These are phyloP conservation scores for Entomortierella chlamydospora DNA, from an alignment of 192 early-diverging fungal genomes.

Conservation along the genomic window DNA sequence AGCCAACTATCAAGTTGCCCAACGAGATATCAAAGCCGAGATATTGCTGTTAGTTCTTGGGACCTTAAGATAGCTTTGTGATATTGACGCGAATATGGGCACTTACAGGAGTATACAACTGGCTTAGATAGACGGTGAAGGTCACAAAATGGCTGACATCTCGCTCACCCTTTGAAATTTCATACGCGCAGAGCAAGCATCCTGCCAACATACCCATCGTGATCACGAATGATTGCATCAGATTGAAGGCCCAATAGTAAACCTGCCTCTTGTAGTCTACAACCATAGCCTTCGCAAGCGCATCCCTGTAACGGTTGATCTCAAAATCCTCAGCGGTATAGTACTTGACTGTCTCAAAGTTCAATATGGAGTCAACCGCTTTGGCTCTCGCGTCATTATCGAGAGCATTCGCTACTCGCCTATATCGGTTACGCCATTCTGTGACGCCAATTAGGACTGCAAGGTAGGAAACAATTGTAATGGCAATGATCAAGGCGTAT, in stretches of 20 bases:
- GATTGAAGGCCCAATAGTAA: conserved; percentile 84
- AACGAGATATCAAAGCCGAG: too few relatives aligned
- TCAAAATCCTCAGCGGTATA: conserved; percentile 94
- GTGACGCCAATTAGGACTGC: conserved; percentile 84
- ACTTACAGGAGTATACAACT: conserved; percentile 89
- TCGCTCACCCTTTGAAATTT: conserved; percentile 77
- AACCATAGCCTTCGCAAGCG: conserved; percentile 81
- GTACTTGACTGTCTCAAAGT: conserved; percentile 99
- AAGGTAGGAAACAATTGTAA: conserved; percentile 91
- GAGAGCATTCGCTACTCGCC: conserved; percentile 84
- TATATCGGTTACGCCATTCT: conserved; percentile 87
- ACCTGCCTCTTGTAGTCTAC: conserved; percentile 87
- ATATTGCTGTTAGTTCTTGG: too few relatives aligned
- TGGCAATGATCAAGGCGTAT: conserved; percentile 86
- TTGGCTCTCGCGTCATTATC: conserved; percentile 88
- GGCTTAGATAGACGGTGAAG: conserved; percentile 88
- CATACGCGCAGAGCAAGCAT: conserved; percentile 84
- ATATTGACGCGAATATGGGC: too few relatives aligned
- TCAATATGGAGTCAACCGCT: conserved; percentile 93
- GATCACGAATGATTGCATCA: conserved; percentile 90
- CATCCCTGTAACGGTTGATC: conserved; percentile 78
- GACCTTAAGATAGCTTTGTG: too few relatives aligned
- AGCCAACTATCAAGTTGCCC: conserved; percentile 61
- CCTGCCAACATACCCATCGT: conserved; percentile 86
- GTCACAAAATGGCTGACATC: conserved; percentile 89